These are phyloP conservation scores for Cutaneotrichosporon spelunceum DNA, from an alignment of 1,284 basidiomycete genomes.

Conservation along the genomic window DNA sequence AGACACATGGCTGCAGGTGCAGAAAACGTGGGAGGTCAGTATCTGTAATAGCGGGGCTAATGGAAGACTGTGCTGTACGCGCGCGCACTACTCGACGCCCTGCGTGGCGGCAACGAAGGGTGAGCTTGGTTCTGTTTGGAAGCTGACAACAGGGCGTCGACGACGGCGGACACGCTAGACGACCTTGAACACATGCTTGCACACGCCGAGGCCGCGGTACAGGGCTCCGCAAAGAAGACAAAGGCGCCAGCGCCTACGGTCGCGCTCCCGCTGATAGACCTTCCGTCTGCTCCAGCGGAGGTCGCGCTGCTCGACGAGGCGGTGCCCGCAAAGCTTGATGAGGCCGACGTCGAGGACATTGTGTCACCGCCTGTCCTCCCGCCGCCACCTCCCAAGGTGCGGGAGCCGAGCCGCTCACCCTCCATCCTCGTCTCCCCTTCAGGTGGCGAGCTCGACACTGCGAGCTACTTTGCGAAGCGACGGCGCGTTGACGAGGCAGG, in stretches of 20 bases:
- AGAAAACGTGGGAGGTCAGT: conserved; percentile 44
- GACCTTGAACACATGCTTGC: conserved; percentile 24
- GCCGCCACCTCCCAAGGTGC: neutral
- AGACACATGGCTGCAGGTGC: conserved; percentile 35
- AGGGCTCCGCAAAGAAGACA: conserved; percentile 15
- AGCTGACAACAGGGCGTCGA: conserved; percentile 30
- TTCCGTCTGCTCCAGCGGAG: conserved; percentile 16
- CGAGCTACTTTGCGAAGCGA: conserved; percentile 36
- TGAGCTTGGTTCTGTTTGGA: conserved; percentile 22
- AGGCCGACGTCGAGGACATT: conserved; percentile 13
- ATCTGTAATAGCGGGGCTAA: neutral
- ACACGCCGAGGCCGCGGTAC: conserved; percentile 23
- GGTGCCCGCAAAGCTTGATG: conserved; percentile 16
- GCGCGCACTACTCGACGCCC: conserved; percentile 32
- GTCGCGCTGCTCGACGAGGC: conserved; percentile 17
- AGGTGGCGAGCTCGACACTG: conserved; percentile 13
- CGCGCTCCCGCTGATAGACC: conserved; percentile 14
- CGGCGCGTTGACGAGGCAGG: conserved; percentile 31
- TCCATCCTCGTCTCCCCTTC: neutral
- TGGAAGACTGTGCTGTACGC: conserved; percentile 43
- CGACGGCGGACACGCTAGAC: conserved; percentile 19
- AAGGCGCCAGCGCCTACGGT: conserved; percentile 17
- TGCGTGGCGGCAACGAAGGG: conserved; percentile 41
- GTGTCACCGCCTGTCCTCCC: neutral
- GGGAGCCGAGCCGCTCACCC: neutral